Percentiles rank a stretch among this genome's conserved stretches.
These are phyloP conservation scores for Alternaria sp. DNA, from an alignment of 2,329 filamentous ascomycete species.

Conservation along the genomic window DNA sequence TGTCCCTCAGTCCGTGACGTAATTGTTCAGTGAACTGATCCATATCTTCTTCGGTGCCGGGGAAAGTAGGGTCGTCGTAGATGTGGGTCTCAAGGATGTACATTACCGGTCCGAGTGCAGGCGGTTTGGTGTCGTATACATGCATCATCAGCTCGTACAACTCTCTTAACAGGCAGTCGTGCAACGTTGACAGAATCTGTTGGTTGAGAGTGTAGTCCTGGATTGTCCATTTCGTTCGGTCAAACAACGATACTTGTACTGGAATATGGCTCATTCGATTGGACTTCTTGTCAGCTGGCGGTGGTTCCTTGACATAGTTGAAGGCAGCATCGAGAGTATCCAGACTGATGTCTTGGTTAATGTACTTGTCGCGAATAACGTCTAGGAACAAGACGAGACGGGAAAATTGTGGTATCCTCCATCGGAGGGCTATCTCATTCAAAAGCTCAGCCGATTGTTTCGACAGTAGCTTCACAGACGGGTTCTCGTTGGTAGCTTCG, in stretches of 20 bases:
- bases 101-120: conserved; percentile 79
- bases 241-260: conserved; percentile 49
- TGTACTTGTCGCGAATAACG: conserved; percentile 81
- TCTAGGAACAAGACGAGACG: conserved; percentile 83
- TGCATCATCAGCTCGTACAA: conserved; percentile 86
- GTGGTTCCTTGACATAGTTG: conserved; percentile 76
- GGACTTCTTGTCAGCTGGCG: conserved; percentile 67
- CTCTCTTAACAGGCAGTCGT: conserved; percentile 84
- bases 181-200: conserved; percentile 73
- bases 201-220: conserved; percentile 67
- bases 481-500: conserved; percentile 55
- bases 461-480: conserved; percentile 65
- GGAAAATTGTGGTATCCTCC: conserved; percentile 86
- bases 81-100: conserved; percentile 83
- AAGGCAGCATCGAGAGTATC: conserved; percentile 86
- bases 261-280: conserved; percentile 58
- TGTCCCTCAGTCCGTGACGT: conserved; percentile 72
- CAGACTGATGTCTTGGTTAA: conserved; percentile 80
- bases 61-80: conserved; percentile 77
- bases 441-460: conserved; percentile 82
- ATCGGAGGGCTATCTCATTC: conserved; percentile 83
- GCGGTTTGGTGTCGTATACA: conserved; percentile 88
- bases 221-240: conserved; percentile 59
- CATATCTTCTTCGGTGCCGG: conserved; percentile 70
- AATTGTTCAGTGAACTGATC: conserved; percentile 76